Evolutionary conservation across 371 early-diverging fungal genomes (phyloP).

Genomic region (Mortierella sp.): DNA sequence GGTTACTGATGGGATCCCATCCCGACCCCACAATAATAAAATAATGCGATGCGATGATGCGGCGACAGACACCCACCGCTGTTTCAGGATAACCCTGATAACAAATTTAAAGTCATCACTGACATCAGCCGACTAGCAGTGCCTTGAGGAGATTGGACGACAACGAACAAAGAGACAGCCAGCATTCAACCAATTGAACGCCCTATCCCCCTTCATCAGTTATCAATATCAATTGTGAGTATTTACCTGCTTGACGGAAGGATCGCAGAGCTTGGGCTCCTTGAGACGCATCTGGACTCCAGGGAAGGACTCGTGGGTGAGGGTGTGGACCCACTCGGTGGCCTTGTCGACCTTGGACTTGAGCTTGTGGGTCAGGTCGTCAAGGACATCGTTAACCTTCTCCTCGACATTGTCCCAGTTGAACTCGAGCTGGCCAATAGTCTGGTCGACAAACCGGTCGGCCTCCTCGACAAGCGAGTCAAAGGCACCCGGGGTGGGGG

Average conservation of each 20-base stretch:
- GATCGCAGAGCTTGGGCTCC: slow-evolving; percentile 82
- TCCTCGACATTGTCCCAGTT: slow-evolving; percentile 53
- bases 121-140: no score
- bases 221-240: not conserved
- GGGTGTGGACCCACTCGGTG: slow-evolving; percentile 59
- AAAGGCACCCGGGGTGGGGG: slow-evolving; percentile 34
- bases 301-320: slow-evolving; percentile 76
- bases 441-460: slow-evolving; percentile 53
- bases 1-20: not conserved
- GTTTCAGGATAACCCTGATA: slow-evolving; percentile 2
- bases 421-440: slow-evolving; percentile 38
- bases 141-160: no score
- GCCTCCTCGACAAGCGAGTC: slow-evolving; percentile 36
- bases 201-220: not conserved
- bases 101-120: not conserved
- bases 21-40: not conserved
- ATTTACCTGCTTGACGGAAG: slow-evolving; percentile 79
- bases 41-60: not conserved
- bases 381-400: slow-evolving; percentile 51
- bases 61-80: not conserved
- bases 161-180: no score
- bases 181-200: no score
- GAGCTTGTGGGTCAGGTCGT: slow-evolving; percentile 48
- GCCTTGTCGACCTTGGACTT: slow-evolving; percentile 43
- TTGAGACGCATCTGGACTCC: slow-evolving; percentile 81